Base-by-base conservation (phyloP, 1,284 basidiomycete species). In the Spongiforma sp. region DNA sequence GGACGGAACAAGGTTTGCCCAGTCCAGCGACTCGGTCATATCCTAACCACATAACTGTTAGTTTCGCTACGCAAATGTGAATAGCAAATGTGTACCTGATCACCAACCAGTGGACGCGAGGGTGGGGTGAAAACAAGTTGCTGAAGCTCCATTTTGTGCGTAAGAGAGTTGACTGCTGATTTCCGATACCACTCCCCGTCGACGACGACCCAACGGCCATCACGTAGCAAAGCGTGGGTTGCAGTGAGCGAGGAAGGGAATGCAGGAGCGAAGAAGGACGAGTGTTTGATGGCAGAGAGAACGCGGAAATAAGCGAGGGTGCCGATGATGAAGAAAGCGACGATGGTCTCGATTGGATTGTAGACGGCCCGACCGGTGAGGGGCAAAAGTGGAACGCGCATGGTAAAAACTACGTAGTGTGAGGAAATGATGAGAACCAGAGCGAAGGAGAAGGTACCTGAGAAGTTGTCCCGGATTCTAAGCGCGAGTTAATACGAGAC, bases 301-400 rank as follows among this genome's bases (percentile, higher is more conserved):
- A 97, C 86, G 77, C 96, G 93, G 77, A 98, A 96, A 79, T 98
- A 98, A 58, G 93, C 91, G 50, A 98, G 85, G 5, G 96, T 98
- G 39, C 92, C 92, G 65, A 95, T 78, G 74, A 96, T 87, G 76
- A 90, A 94, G 79, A 93, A 91, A 73, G 89, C 87, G 62, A 97
- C 94, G 69, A 97, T 94, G 28, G 93, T 91, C 77, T 98, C 96
- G 63, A 91, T 90, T 57, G 89, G 89, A 5, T 81, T 86, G 75
- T 86, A 86, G 26, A 87, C 88, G 3, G 89, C 86, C 66, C 88
- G 87, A 14, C 84, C 83, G 8, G 88, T 88, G 68, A 91, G 81
- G 1, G 88, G 87, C 48, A 86, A 79, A 46, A 89, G 78, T 30
- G 89, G 68, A 15, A 85, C 82, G 55, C 88, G 82, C 84, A 90